These are phyloP conservation scores for Agaricus bisporus DNA, from an alignment of 768 basidiomycete genomes.

Conservation along the genomic window DNA sequence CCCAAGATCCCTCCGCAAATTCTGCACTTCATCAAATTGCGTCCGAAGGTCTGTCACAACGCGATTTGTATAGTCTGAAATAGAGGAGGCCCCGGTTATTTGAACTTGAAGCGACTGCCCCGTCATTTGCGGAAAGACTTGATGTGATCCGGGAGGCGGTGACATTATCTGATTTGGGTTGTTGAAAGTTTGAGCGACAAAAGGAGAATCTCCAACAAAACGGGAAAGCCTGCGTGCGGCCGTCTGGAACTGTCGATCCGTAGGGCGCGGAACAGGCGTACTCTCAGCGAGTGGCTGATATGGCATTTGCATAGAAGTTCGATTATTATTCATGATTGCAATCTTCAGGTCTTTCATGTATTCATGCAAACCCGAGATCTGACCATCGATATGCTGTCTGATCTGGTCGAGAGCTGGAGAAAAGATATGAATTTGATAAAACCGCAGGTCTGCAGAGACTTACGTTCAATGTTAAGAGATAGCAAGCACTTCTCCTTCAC, in stretches of 20 bases:
- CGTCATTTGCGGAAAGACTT: conserved; percentile 56
- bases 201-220: conserved; percentile 44
- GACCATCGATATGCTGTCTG: conserved; percentile 94
- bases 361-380: conserved; percentile 77
- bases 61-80: conserved; percentile 67
- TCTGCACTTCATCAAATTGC: conserved; percentile 94
- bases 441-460: conserved; percentile 28
- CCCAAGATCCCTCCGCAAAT: conserved; percentile 87
- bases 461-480: conserved; percentile 95
- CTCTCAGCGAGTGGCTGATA: conserved; percentile 57
- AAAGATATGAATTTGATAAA: conserved; percentile 6
- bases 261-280: conserved; percentile 64
- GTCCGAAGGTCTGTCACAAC: conserved; percentile 80
- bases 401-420: conserved; percentile 92
- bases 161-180: conserved; percentile 17
- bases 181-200: conserved; percentile 20
- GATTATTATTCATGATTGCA: conserved; percentile 48
- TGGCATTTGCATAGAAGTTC: conserved; percentile 42
- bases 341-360: conserved; percentile 87
- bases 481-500: conserved; percentile 83
- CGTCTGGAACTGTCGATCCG: conserved; percentile 67
- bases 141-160: conserved; percentile 18
- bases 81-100: conserved; percentile 67
- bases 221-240: conserved; percentile 72
- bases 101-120: conserved; percentile 67